Evolutionary conservation across 108 stramenopile species (phyloP).

Genomic region (Skeletonema grethae): DNA sequence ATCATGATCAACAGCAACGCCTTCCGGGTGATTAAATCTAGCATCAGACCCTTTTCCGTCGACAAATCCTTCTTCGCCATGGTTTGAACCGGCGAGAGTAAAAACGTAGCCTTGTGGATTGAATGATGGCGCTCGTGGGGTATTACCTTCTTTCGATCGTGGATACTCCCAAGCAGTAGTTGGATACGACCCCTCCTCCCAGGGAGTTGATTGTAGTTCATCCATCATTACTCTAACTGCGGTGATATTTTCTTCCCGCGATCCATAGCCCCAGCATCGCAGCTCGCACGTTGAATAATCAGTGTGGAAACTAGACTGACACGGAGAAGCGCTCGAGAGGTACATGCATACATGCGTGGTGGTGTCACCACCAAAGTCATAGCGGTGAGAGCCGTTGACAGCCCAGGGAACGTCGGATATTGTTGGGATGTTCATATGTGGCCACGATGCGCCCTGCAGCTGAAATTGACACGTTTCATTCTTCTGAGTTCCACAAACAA

Average conservation of each 20-base stretch:
- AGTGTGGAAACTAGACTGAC: slow-evolving; percentile 35
- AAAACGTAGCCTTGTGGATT: slow-evolving; percentile 59
- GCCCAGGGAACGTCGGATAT: slow-evolving; percentile 84
- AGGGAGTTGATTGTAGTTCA: slow-evolving; percentile 41
- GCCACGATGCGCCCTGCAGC: slow-evolving; percentile 69
- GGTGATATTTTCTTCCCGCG: not conserved
- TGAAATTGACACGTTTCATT: slow-evolving; percentile 62
- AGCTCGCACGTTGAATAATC: slow-evolving; percentile 69
- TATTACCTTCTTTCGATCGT: slow-evolving; percentile 22
- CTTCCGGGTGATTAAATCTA: slow-evolving; percentile 69
- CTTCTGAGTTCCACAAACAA: slow-evolving; percentile 53
- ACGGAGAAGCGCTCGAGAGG: slow-evolving; percentile 48
- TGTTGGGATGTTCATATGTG: slow-evolving; percentile 70
- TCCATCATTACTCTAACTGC: too few relatives aligned
- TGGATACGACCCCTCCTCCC: slow-evolving; percentile 24
- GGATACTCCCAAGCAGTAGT: slow-evolving; percentile 64
- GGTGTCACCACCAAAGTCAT: slow-evolving; percentile 70
- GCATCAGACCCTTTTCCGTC: slow-evolving; percentile 65
- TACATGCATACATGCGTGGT: slow-evolving; percentile 78
- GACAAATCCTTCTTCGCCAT: slow-evolving; percentile 57
- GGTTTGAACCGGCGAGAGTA: slow-evolving; percentile 53
- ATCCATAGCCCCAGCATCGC: slow-evolving; percentile 74
- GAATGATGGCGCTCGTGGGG: slow-evolving; percentile 42
- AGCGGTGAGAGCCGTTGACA: slow-evolving; percentile 73
- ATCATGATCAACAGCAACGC: slow-evolving; percentile 78